These are phyloP conservation scores for Lecanoromycetidae sp. DNA, from an alignment of 2,329 filamentous ascomycete genomes.

Conservation along the genomic window DNA sequence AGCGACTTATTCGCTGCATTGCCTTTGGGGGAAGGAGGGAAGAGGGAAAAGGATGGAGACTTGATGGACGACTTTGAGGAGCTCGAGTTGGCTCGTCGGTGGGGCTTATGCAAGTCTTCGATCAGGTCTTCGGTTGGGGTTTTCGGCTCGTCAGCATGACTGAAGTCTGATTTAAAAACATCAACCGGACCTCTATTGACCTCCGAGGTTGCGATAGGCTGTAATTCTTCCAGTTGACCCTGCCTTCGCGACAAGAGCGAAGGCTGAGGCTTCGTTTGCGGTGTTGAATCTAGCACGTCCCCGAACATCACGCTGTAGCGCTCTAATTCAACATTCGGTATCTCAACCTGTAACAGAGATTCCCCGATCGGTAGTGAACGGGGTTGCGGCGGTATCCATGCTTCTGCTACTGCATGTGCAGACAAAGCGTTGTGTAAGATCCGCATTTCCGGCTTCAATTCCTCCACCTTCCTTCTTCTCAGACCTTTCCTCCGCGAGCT, in stretches of 20 bases:
- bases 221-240: slow-evolving; percentile 38
- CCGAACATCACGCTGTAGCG: slow-evolving; percentile 92
- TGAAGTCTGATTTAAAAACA: no score
- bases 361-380: slow-evolving; percentile 13
- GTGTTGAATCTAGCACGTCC: slow-evolving; percentile 42
- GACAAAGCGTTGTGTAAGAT: slow-evolving; percentile 1
- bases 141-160: no score
- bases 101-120: slow-evolving; percentile 18
- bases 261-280: slow-evolving; percentile 3
- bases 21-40: slow-evolving; percentile 21
- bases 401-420: not conserved
- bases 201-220: not conserved
- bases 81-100: slow-evolving; percentile 25
- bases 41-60: slow-evolving; percentile 29
- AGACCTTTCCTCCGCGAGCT: slow-evolving; percentile 11
- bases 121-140: not conserved
- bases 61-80: slow-evolving; percentile 26
- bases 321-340: slow-evolving; percentile 70
- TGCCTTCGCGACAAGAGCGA: slow-evolving; percentile 45
- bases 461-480: slow-evolving; percentile 6
- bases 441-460: not conserved
- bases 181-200: not conserved
- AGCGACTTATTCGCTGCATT: slow-evolving; percentile 1
- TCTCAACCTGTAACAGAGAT: slow-evolving; percentile 58
- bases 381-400: not conserved